These are phyloP conservation scores for Suhomyces prunicola DNA, from an alignment of 805 yeast genomes.

Conservation along the genomic window DNA sequence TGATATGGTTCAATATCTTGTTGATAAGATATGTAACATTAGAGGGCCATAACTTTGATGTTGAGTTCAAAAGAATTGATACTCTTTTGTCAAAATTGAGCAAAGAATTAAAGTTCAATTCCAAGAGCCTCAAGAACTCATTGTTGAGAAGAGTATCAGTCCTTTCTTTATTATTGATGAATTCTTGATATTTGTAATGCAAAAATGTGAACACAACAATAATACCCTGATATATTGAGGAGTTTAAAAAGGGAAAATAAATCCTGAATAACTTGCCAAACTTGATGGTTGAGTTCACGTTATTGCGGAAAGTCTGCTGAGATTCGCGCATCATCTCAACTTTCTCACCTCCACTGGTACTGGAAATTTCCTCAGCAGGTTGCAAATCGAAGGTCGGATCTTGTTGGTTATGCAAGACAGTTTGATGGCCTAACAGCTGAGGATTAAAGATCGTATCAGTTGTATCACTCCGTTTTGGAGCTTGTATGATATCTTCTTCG, in stretches of 20 bases:
- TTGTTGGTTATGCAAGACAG: background rate
- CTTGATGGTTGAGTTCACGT: conserved; percentile 8
- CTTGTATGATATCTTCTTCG: background rate
- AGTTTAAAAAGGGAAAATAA: conserved; percentile 46
- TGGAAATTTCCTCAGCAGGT: background rate
- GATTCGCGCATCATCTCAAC: background rate
- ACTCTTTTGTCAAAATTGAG: conserved; percentile 23
- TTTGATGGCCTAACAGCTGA: background rate
- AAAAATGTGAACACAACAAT: conserved; percentile 49
- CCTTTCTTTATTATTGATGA: conserved; percentile 22
- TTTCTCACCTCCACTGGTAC: background rate
- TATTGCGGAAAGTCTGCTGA: background rate
- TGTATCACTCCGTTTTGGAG: background rate
- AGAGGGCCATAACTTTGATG: conserved; percentile 32
- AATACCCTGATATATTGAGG: conserved; percentile 50
- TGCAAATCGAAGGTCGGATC: background rate
- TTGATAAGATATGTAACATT: conserved; percentile 31
- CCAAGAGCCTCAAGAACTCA: conserved; percentile 22
- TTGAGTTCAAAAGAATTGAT: conserved; percentile 14
- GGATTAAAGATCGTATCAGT: background rate
- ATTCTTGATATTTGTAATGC: conserved; percentile 39
- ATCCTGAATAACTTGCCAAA: conserved; percentile 36
- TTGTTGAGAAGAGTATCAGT: conserved; percentile 9
- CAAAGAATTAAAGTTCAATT: conserved; percentile 20
- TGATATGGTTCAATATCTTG: conserved; percentile 28